These are phyloP conservation scores for Russula sp. DNA, from an alignment of 768 basidiomycete genomes.

Conservation along the genomic window DNA sequence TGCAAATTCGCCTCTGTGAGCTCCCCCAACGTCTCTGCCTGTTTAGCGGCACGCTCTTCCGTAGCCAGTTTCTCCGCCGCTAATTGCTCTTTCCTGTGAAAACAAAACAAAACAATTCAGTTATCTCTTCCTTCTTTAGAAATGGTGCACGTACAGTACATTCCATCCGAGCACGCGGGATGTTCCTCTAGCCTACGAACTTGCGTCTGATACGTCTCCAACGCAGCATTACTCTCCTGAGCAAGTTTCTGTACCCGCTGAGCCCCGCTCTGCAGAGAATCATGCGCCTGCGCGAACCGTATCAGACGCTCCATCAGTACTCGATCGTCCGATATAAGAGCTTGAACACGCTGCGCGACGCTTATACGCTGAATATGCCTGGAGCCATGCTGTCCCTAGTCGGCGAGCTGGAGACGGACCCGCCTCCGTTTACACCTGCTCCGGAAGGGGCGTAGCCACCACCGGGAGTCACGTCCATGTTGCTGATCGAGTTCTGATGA, in stretches of 20 bases:
- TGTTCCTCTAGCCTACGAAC: slow-evolving; percentile 77
- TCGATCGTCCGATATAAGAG: slow-evolving; percentile 78
- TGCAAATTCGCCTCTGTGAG: slow-evolving; percentile 84
- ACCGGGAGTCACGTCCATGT: slow-evolving; percentile 68
- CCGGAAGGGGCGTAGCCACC: slow-evolving; percentile 15
- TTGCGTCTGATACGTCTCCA: slow-evolving; percentile 91
- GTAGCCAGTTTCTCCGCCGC: slow-evolving; percentile 62
- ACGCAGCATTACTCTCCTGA: slow-evolving; percentile 69
- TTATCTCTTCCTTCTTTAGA: too few relatives aligned
- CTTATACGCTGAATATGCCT: slow-evolving; percentile 66
- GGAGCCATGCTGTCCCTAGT: slow-evolving; percentile 20
- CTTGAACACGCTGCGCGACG: slow-evolving; percentile 71
- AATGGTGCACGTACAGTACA: slow-evolving; percentile 48
- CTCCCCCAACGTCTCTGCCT: slow-evolving; percentile 69
- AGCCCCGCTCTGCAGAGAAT: slow-evolving; percentile 87
- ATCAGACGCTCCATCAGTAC: slow-evolving; percentile 79
- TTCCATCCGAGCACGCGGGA: slow-evolving; percentile 50
- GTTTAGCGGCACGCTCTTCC: slow-evolving; percentile 66
- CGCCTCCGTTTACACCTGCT: slow-evolving; percentile 29
- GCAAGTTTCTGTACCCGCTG: slow-evolving; percentile 89
- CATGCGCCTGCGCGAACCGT: slow-evolving; percentile 85
- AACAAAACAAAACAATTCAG: background rate
- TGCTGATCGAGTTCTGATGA: slow-evolving; percentile 71
- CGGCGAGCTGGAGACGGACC: slow-evolving; percentile 25
- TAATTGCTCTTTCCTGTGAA: slow-evolving; percentile 61